A percentile compares a stretch with the other conserved stretches of the same genome.
These are phyloP conservation scores for Sarcocystis neurona DNA, from an alignment of 169 alveolate species.

Conservation along the genomic window DNA sequence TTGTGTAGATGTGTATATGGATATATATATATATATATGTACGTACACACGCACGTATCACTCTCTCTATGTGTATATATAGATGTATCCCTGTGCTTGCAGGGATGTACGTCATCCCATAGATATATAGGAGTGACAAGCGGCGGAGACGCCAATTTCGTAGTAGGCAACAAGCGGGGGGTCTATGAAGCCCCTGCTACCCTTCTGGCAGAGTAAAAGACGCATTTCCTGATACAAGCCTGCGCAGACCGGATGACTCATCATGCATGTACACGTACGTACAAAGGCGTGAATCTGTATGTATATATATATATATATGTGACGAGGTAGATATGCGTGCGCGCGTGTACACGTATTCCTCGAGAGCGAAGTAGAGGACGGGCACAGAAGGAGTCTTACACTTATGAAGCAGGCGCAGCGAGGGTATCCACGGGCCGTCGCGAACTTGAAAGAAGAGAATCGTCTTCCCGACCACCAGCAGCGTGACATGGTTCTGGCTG, in stretches of 20 bases:
- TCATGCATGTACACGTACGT: not conserved
- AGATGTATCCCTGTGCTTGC: not conserved
- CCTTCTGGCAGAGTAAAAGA: too few relatives aligned
- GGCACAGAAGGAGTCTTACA: too few relatives aligned
- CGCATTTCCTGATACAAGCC: not conserved
- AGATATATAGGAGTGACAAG: not conserved
- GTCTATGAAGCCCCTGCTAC: too few relatives aligned
- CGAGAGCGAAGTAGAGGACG: not conserved
- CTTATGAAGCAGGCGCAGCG: slow-evolving; percentile 91
- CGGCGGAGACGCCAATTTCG: not conserved
- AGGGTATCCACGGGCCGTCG: slow-evolving; percentile 95
- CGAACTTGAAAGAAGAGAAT: slow-evolving; percentile 86
- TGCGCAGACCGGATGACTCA: not conserved
- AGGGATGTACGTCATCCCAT: not conserved
- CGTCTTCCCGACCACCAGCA: slow-evolving; percentile 78
- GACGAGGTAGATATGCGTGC: not conserved
- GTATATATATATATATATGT: not conserved
- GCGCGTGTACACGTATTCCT: not conserved
- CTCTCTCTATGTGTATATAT: not conserved
- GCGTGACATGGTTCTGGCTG: slow-evolving; percentile 81
- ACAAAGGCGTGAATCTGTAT: not conserved
- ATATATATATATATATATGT: not conserved
- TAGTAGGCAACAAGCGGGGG: too few relatives aligned
- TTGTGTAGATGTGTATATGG: not conserved
- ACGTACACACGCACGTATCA: not conserved